These are phyloP conservation scores for Candida koratica DNA, from an alignment of 805 yeast genomes.

Conservation along the genomic window DNA sequence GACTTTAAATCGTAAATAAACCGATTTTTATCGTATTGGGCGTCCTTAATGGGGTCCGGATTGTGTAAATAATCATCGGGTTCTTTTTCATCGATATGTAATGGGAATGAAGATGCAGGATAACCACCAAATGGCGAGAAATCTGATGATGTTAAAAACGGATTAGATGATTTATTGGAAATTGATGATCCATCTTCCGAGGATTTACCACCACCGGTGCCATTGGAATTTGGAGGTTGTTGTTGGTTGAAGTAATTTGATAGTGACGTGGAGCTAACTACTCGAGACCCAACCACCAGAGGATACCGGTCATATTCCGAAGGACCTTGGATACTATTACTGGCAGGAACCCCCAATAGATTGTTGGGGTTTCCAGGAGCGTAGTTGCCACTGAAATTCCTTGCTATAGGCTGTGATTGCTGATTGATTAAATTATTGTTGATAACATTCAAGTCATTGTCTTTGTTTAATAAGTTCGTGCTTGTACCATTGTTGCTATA, in stretches of 20 bases:
- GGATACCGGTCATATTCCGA: constrained; percentile 69
- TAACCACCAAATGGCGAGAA: constrained; percentile 94
- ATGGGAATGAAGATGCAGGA: constrained; percentile 89
- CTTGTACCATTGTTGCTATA: constrained; percentile 40
- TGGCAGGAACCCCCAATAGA: constrained; percentile 5
- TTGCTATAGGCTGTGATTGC: constrained; percentile 10
- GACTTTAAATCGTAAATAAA: constrained; percentile 60
- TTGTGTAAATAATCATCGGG: constrained; percentile 93
- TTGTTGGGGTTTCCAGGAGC: constrained; percentile 8
- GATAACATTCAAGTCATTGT: constrained; percentile 14
- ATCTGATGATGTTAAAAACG: constrained; percentile 49
- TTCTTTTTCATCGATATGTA: constrained; percentile 88
- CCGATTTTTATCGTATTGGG: constrained; percentile 71
- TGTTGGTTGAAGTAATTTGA: constrained; percentile 16
- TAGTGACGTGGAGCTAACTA: constrained; percentile 46
- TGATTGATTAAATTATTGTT: constrained; percentile 13
- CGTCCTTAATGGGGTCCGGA: constrained; percentile 94
- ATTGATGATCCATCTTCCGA: constrained; percentile 21
- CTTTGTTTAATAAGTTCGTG: constrained; percentile 30
- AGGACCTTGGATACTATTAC: constrained; percentile 36
- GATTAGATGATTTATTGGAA: constrained; percentile 21
- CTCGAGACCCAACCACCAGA: constrained; percentile 53
- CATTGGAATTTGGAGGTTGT: constrained; percentile 5
- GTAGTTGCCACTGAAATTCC: constrained; percentile 6
- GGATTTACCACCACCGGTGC: constrained; percentile 11